Conservation (phyloP, 352 stramenopile genomes). For the Blastocystis sp. region DNA sequence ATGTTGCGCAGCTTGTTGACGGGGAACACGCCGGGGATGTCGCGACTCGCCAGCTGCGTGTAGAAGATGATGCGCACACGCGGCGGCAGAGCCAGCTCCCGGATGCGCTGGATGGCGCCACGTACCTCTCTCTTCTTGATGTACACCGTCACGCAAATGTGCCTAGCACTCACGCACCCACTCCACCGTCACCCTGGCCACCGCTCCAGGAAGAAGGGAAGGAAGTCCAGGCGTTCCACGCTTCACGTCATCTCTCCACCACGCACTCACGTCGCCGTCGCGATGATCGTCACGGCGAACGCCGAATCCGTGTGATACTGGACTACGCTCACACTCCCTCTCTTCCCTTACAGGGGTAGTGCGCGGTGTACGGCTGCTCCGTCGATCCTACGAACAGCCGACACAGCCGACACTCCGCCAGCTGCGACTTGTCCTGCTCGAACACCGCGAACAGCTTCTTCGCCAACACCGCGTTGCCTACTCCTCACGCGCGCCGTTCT, state of each 20-base stretch:
- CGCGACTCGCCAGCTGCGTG: not conserved
- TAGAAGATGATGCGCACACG: slow-evolving; percentile 51
- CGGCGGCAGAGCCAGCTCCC: not conserved
- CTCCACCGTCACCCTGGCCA: slow-evolving; percentile 1
- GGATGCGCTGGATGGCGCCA: not conserved
- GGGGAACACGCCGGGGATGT: slow-evolving; percentile 38
- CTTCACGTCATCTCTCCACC: not conserved
- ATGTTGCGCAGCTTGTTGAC: slow-evolving; percentile 68
- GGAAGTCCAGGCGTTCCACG: slow-evolving; percentile 32
- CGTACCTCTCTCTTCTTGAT: not conserved
- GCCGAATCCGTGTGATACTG: not conserved
- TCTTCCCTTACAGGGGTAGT: slow-evolving; percentile 35
- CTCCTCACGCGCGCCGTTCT: not conserved
- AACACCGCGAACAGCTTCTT: slow-evolving; percentile 24
- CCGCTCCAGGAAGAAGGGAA: slow-evolving; percentile 25
- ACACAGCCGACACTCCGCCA: slow-evolving; percentile 28
- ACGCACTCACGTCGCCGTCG: slow-evolving; percentile 11
- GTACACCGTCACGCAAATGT: slow-evolving; percentile 5
- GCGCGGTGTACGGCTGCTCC: slow-evolving; percentile 5
- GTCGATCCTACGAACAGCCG: slow-evolving; percentile 31
- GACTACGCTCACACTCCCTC: not conserved
- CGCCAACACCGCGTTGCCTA: not conserved
- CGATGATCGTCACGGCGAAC: slow-evolving; percentile 46
- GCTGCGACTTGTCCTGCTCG: not conserved
- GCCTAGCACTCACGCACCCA: not conserved